phyloP scores from a whole-genome alignment of 2,329 filamentous ascomycete species.

The Paraconiothyrium brasiliense region DNA sequence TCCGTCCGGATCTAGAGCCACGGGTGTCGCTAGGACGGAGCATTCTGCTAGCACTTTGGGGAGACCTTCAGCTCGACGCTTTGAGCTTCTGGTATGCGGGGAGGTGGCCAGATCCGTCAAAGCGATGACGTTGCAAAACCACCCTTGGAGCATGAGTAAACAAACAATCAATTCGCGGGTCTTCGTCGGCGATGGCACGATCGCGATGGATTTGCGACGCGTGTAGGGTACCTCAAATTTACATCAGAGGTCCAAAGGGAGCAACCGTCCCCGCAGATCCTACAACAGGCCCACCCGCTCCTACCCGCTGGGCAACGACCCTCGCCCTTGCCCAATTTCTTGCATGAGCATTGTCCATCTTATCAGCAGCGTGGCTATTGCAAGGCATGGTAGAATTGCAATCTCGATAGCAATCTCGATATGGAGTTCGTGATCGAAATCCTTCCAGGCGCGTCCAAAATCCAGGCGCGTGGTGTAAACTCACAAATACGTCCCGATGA shows the following conservation, averaged over 20 bases:
- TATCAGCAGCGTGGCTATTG: conserved; percentile 2
- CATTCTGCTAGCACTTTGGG: conserved; percentile 1
- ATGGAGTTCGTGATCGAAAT: conserved; percentile 7
- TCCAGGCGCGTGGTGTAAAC: conserved; percentile 16
- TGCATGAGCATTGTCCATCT: conserved; percentile 7
- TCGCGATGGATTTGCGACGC: not conserved
- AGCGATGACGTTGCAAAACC: conserved; percentile 5
- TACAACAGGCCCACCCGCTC: not conserved
- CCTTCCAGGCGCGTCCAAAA: conserved; percentile 1
- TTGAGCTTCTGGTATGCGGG: not conserved
- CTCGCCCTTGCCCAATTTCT: conserved; percentile 7
- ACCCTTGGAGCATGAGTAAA: not conserved
- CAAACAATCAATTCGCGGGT: not conserved
- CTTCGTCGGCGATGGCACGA: not conserved
- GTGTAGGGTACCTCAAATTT: conserved; percentile 2
- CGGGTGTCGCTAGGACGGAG: not conserved
- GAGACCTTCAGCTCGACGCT: conserved; percentile 4
- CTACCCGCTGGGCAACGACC: not conserved
- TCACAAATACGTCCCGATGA: conserved; percentile 17
- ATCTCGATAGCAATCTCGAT: conserved; percentile 16
- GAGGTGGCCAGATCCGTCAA: not conserved
- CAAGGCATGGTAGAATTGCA: conserved; percentile 6
- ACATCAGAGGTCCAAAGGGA: conserved; percentile 2
- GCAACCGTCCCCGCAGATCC: conserved; percentile 5
- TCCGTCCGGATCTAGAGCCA: not conserved